Evolutionary conservation across 2,329 filamentous ascomycete species (phyloP), one percentile per base, ranked within the genome.

Genomic region (Drechslerella dactyloides): DNA sequence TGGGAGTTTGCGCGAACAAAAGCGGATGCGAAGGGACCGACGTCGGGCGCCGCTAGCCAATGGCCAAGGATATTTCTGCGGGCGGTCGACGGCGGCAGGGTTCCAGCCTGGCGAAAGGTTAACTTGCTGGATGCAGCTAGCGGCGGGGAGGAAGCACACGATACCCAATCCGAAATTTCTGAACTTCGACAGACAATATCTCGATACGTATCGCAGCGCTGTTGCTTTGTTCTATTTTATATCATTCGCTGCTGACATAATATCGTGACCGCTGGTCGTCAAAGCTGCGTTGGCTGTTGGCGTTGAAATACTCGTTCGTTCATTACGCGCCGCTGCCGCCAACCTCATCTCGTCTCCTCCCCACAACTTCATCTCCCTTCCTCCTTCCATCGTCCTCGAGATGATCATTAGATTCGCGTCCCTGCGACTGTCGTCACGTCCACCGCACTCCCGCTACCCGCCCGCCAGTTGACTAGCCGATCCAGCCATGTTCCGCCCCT

Each of bases 401-500:
- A 72, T 72, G 68, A 72, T 72, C 17, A 17, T 60, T 51, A 50
- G 68, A 53, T 61, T 65, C 55, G 30, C 50, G 4, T 61, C 68
- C 2, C 44, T 55, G 52, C 68, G 68, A 65, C 51, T 72, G 44
- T 52, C 68, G 30, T 52, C 52, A 46, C 42, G 42, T 42, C 19
- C 40, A 17, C 23, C 54, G 6, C 27, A 33, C 27, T 33, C 27
- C 8, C 27, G 27, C 3, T 33, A 33, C 27, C 8, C 27, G 4
- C 8, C 51, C 6, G 37, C 51, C 44, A 72, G 68, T 72, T 72
- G 68, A 72, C 68, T 72, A 72, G 55, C 68, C 68, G 68, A 60
- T 51, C 23, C 44, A 2, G 17, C 60, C 51, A 72, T 72, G 68
- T 72, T 72, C 19, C 68, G 68, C 42, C 60, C 68, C 6, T 52